Percentiles rank a stretch among this genome's conserved stretches.
Evolutionary conservation across 768 basidiomycete species (phyloP).

Genomic region (Lyophyllum decastes): DNA sequence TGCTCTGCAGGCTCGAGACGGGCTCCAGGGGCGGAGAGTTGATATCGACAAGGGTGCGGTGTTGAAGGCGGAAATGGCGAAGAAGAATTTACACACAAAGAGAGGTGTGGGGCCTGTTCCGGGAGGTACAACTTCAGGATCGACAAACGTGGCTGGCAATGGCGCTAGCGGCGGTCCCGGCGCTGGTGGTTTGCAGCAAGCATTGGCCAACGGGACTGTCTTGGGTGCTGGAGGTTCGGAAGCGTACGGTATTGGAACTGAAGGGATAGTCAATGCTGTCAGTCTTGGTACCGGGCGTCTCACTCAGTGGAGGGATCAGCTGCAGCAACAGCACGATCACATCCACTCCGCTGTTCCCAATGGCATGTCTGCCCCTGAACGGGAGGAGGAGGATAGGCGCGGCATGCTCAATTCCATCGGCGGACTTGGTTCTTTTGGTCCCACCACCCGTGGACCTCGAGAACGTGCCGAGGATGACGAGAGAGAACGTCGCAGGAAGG

Average conservation of each 20-base stretch:
- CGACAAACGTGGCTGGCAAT: constrained; percentile 11
- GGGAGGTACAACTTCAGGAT: constrained; percentile 21
- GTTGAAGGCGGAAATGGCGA: constrained; percentile 98
- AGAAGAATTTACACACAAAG: constrained; percentile 98
- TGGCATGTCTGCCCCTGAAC: constrained; percentile 18
- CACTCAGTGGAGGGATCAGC: constrained; percentile 39
- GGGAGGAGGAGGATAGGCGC: constrained; percentile 51
- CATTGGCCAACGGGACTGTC: constrained; percentile 22
- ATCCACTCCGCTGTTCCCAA: constrained; percentile 7
- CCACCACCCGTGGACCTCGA: constrained; percentile 50
- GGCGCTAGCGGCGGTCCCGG: constrained; percentile 24
- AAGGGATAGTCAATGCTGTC: constrained; percentile 47
- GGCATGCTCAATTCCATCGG: constrained; percentile 41
- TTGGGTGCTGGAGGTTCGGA: constrained; percentile 28
- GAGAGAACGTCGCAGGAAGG: constrained; percentile 50
- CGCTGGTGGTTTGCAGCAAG: constrained; percentile 18
- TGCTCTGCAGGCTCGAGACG: constrained; percentile 85
- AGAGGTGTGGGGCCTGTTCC: constrained; percentile 76
- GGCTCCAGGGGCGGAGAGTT: constrained; percentile 85
- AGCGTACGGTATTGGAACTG: constrained; percentile 17
- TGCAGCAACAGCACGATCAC: constrained; percentile 19
- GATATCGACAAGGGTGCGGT: constrained; percentile 93
- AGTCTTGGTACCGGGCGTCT: constrained; percentile 38
- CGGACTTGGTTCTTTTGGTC: constrained; percentile 27
- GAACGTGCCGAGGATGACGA: constrained; percentile 68